A percentile compares a stretch with the other conserved stretches of the same genome.
phyloP scores from a whole-genome alignment of 257 asterid species.

The Przewalskia tangutica region DNA sequence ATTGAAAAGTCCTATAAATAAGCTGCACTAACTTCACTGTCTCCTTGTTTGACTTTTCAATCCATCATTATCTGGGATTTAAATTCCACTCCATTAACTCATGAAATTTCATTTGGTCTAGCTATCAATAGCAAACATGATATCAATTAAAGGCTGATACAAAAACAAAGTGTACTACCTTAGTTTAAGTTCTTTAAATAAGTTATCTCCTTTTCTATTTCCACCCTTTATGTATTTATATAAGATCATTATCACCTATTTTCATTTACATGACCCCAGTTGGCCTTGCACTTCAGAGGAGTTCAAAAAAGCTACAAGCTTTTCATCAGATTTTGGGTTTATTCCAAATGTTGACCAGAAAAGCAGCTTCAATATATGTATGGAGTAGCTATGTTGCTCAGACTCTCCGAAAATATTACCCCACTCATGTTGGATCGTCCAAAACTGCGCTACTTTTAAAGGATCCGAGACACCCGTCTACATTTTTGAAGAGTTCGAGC shows the following conservation, averaged over 20 bases:
- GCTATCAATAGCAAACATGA: not conserved
- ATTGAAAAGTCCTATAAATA: not conserved
- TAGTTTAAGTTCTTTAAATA: not conserved
- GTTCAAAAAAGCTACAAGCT: not conserved
- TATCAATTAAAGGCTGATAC: not conserved
- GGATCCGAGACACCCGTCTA: too few species aligned
- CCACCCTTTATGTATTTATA: not conserved
- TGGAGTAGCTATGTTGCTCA: too few species aligned
- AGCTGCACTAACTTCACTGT: not conserved
- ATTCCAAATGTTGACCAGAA: not conserved
- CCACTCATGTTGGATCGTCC: too few species aligned
- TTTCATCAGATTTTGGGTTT: not conserved
- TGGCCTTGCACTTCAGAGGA: not conserved
- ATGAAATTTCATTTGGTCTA: not conserved
- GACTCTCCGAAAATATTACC: too few species aligned
- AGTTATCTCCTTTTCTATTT: not conserved
- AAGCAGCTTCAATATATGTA: not conserved
- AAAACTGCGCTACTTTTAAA: too few species aligned
- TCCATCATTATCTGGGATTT: not conserved
- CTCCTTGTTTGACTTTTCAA: not conserved
- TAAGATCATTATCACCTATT: not conserved
- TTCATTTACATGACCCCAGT: not conserved
- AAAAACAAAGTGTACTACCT: not conserved
- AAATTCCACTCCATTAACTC: not conserved
- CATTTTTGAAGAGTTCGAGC: too few species aligned